Conservation (phyloP, 805 yeast genomes). For the Candida orba region DNA sequence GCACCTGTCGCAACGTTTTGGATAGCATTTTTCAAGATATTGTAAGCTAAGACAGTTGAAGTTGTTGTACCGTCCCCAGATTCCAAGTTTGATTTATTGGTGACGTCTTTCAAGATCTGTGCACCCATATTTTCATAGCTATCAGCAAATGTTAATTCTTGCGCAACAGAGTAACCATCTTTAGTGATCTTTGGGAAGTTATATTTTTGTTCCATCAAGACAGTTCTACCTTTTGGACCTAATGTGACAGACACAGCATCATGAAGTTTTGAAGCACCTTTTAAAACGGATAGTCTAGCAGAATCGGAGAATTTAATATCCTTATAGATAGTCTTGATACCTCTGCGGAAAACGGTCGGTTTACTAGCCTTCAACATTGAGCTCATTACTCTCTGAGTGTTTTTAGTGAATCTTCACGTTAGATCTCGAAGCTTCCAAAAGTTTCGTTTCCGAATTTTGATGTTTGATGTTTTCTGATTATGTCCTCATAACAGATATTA, state of each 20-base stretch:
- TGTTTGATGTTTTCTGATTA: too few relatives aligned
- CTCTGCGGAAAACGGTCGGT: conserved; percentile 9
- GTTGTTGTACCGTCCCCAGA: conserved; percentile 99
- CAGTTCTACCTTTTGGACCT: conserved; percentile 98
- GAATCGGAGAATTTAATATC: conserved; percentile 95
- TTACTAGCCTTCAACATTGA: conserved; percentile 2
- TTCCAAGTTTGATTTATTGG: conserved; percentile 91
- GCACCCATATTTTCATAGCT: conserved; percentile 97
- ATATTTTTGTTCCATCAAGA: conserved; percentile 90
- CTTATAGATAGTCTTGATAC: conserved; percentile 48
- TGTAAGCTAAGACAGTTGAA: conserved; percentile 93
- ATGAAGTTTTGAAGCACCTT: conserved; percentile 92
- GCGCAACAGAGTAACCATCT: conserved; percentile 98
- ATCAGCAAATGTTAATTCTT: conserved; percentile 72
- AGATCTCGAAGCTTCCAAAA: too few relatives aligned
- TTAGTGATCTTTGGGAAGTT: conserved; percentile 98
- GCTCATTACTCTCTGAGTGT: not conserved
- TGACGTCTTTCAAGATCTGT: conserved; percentile 90
- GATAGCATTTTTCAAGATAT: conserved; percentile 90
- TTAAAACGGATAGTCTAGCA: conserved; percentile 89
- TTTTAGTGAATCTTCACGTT: not conserved
- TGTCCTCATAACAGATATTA: too few relatives aligned
- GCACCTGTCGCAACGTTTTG: conserved; percentile 98
- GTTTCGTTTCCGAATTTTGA: too few relatives aligned
- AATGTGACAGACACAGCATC: conserved; percentile 94